Percentiles rank a stretch among this genome's conserved stretches.
Evolutionary conservation across 1,284 basidiomycete genomes (phyloP).

Genomic region (Austropuccinia psidii): DNA sequence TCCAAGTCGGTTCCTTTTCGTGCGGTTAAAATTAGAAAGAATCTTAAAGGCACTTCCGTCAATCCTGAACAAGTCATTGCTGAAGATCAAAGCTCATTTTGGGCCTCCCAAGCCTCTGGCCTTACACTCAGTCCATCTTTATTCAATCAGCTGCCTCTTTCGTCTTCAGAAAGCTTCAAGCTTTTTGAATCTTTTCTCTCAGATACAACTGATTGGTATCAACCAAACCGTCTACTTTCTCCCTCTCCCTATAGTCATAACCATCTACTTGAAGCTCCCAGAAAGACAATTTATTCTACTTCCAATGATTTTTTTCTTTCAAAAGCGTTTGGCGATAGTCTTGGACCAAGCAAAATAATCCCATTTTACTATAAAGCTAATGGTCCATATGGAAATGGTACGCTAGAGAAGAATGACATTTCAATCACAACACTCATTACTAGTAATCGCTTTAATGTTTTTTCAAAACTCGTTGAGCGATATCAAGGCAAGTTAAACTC

Average conservation of each 20-base stretch:
- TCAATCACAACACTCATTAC: conserved; percentile 77
- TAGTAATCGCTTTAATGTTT: conserved; percentile 64
- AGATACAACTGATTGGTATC: conserved; percentile 4
- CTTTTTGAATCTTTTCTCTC: neutral
- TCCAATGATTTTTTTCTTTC: conserved; percentile 32
- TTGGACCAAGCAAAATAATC: conserved; percentile 60
- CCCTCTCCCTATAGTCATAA: neutral
- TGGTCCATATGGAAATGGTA: conserved; percentile 45
- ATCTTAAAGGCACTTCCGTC: conserved; percentile 22
- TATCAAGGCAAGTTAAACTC: conserved; percentile 58
- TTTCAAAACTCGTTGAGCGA: conserved; percentile 60
- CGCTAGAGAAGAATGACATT: conserved; percentile 55
- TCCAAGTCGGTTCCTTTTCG: neutral
- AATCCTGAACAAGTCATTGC: conserved; percentile 32
- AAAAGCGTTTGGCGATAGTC: conserved; percentile 31
- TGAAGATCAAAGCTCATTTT: conserved; percentile 27
- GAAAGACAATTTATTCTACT: conserved; percentile 1
- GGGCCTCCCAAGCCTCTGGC: conserved; percentile 1
- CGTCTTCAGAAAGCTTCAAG: neutral
- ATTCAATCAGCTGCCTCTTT: neutral
- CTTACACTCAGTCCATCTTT: neutral
- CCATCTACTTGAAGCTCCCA: neutral
- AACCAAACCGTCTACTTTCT: neutral
- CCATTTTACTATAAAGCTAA: conserved; percentile 68
- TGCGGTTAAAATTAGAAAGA: conserved; percentile 16